Evolutionary conservation across 1,284 basidiomycete species (phyloP).

Genomic region (Leccinum subfulvum): DNA sequence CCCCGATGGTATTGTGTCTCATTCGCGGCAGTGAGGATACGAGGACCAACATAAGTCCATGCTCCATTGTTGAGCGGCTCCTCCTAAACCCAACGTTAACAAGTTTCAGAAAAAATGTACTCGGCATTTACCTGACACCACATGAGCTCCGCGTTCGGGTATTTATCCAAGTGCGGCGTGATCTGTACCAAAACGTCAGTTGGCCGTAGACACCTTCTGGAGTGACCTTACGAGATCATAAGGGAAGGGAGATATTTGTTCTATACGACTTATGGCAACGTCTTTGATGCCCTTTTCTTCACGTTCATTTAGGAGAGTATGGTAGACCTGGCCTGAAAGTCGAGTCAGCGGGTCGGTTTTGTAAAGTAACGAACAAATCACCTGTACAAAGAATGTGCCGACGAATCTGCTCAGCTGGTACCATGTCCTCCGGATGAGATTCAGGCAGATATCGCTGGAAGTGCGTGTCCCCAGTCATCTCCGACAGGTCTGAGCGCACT

Average conservation of each 20-base stretch:
- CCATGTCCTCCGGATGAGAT: slow-evolving; percentile 68
- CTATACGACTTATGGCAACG: slow-evolving; percentile 90
- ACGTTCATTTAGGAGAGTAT: slow-evolving; percentile 84
- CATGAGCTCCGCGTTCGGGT: slow-evolving; percentile 89
- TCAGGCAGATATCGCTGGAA: slow-evolving; percentile 97
- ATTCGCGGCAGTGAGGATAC: slow-evolving; percentile 79
- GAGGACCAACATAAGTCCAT: slow-evolving; percentile 90
- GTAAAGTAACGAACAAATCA: slow-evolving; percentile 22
- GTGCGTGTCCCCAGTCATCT: slow-evolving; percentile 85
- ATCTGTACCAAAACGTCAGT: slow-evolving; percentile 43
- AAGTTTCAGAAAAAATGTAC: background rate
- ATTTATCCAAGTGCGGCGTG: slow-evolving; percentile 89
- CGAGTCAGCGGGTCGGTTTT: slow-evolving; percentile 7
- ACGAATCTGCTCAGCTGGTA: slow-evolving; percentile 82
- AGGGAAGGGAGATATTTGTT: slow-evolving; percentile 95
- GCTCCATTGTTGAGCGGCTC: slow-evolving; percentile 93
- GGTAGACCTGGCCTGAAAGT: slow-evolving; percentile 85
- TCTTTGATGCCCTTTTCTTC: slow-evolving; percentile 89
- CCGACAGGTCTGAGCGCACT: slow-evolving; percentile 83
- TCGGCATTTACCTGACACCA: slow-evolving; percentile 76
- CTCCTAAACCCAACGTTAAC: slow-evolving; percentile 43
- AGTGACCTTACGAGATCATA: slow-evolving; percentile 74
- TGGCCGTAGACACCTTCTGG: background rate
- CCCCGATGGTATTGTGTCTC: slow-evolving; percentile 89
- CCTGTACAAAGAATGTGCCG: slow-evolving; percentile 89